phyloP scores from a whole-genome alignment of 495 filamentous ascomycete species.

The Hypoxylon intermedium region DNA sequence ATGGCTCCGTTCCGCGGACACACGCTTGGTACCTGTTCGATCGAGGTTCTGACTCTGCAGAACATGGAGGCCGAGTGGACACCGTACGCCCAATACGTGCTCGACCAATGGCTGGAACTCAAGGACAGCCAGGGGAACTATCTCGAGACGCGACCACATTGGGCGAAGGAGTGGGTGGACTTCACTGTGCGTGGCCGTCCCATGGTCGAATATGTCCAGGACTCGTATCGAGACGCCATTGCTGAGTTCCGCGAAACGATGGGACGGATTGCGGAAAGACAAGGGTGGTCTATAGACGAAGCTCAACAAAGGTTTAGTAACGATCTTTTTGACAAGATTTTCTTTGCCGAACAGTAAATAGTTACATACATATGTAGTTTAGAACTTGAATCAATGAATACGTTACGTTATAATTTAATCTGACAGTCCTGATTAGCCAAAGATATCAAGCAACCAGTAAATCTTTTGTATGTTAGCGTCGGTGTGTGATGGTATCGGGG shows the following conservation, averaged over 20 bases:
- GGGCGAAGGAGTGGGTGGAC: conserved; percentile 62
- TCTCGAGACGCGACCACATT: conserved; percentile 57
- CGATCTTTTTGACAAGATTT: conserved; percentile 18
- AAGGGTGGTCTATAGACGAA: conserved; percentile 58
- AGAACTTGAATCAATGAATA: no score
- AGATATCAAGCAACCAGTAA: no score
- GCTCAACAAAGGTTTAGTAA: conserved; percentile 20
- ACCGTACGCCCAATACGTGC: conserved; percentile 53
- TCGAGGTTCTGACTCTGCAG: conserved; percentile 58
- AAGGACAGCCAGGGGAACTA: conserved; percentile 38
- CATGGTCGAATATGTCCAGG: conserved; percentile 49
- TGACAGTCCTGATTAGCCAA: no score
- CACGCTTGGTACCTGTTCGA: conserved; percentile 53
- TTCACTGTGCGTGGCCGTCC: conserved; percentile 41
- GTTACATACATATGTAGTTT: background rate
- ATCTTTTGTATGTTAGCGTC: no score
- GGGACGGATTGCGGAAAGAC: conserved; percentile 51
- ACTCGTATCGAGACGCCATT: conserved; percentile 56
- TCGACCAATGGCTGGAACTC: conserved; percentile 57
- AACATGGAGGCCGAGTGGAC: conserved; percentile 54
- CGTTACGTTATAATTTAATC: no score
- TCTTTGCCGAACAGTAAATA: background rate
- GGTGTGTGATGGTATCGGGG: no score
- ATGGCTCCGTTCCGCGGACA: conserved; percentile 62
- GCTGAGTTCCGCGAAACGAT: conserved; percentile 49